These are phyloP conservation scores for Byssothecium circinans DNA, from an alignment of 2,329 filamentous ascomycete species.

Conservation along the genomic window DNA sequence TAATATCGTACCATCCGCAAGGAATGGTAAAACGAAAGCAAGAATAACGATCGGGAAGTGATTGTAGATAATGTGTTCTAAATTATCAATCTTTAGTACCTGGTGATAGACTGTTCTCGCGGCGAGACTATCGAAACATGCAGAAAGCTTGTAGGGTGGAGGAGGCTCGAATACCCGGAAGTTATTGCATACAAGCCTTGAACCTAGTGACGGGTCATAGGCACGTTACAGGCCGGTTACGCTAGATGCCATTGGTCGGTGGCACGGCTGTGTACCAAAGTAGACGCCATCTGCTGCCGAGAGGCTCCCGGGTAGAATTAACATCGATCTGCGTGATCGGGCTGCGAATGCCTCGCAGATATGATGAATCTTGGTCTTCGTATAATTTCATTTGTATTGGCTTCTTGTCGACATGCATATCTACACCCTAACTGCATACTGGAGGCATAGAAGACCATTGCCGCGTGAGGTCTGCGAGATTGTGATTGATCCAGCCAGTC, in stretches of 20 bases:
- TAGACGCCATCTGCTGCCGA: slow-evolving; percentile 25
- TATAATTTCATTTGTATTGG: slow-evolving; percentile 2
- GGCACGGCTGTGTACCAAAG: slow-evolving; percentile 38
- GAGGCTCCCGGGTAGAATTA: slow-evolving; percentile 28
- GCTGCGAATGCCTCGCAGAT: slow-evolving; percentile 18
- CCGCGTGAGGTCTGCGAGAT: slow-evolving; percentile 19
- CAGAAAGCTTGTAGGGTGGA: slow-evolving; percentile 28
- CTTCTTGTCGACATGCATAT: neutral
- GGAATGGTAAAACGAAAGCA: slow-evolving; percentile 9
- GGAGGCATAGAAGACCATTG: slow-evolving; percentile 17
- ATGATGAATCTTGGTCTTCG: slow-evolving; percentile 24
- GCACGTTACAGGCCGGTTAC: slow-evolving; percentile 31
- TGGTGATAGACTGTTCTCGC: slow-evolving; percentile 9
- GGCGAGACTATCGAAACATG: slow-evolving; percentile 28
- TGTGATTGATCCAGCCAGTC: slow-evolving; percentile 23
- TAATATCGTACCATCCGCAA: neutral
- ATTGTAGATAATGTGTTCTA: slow-evolving; percentile 23
- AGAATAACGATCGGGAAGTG: slow-evolving; percentile 10
- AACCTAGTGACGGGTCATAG: slow-evolving; percentile 39
- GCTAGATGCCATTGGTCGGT: slow-evolving; percentile 32
- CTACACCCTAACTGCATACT: slow-evolving; percentile 6
- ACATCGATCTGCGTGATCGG: slow-evolving; percentile 32
- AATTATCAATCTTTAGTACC: slow-evolving; percentile 44
- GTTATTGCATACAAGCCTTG: slow-evolving; percentile 41
- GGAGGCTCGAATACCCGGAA: slow-evolving; percentile 40